Conservation (phyloP, 2,329 filamentous ascomycete genomes). For the Metarhizium robertsii region DNA sequence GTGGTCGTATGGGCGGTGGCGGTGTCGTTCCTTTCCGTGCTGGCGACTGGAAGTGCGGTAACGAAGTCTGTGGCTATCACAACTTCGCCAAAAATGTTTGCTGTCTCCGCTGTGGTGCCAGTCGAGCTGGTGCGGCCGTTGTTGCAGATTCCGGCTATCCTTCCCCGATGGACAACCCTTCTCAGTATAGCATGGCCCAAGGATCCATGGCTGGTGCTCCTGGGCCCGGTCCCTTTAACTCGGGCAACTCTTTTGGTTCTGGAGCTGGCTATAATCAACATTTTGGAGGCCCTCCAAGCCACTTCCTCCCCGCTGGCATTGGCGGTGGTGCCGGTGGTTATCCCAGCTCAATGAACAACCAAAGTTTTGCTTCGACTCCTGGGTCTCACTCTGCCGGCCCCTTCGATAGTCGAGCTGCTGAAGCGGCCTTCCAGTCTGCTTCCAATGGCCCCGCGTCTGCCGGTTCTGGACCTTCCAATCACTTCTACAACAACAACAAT, state of each 20-base stretch:
- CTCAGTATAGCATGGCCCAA: conserved; percentile 76
- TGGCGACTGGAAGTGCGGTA: conserved; percentile 98
- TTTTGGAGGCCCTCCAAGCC: conserved; percentile 79
- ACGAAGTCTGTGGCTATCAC: conserved; percentile 94
- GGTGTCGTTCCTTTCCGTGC: conserved; percentile 93
- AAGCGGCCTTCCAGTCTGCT: conserved; percentile 87
- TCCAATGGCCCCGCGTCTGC: conserved; percentile 72
- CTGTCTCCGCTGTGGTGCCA: conserved; percentile 91
- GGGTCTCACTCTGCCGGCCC: conserved; percentile 74
- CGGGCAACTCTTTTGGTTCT: conserved; percentile 59
- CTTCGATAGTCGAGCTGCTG: conserved; percentile 88
- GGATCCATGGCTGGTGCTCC: conserved; percentile 79
- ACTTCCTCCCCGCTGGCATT: conserved; percentile 81
- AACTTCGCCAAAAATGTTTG: conserved; percentile 99
- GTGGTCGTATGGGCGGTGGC: conserved; percentile 68
- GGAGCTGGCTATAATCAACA: conserved; percentile 63
- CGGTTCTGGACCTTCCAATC: conserved; percentile 58
- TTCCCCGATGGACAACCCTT: conserved; percentile 78
- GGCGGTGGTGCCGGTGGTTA: conserved; percentile 63
- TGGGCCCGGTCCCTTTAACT: conserved; percentile 67
- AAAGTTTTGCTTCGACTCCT: conserved; percentile 62
- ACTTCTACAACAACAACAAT: conserved; percentile 43
- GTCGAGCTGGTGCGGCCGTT: conserved; percentile 85
- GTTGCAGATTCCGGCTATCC: conserved; percentile 90
- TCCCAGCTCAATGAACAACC: conserved; percentile 69